Evolutionary conservation across 2,329 filamentous ascomycete genomes (phyloP), one percentile per base, ranked within the genome.

Genomic region (Sordariomycetes sp.): DNA sequence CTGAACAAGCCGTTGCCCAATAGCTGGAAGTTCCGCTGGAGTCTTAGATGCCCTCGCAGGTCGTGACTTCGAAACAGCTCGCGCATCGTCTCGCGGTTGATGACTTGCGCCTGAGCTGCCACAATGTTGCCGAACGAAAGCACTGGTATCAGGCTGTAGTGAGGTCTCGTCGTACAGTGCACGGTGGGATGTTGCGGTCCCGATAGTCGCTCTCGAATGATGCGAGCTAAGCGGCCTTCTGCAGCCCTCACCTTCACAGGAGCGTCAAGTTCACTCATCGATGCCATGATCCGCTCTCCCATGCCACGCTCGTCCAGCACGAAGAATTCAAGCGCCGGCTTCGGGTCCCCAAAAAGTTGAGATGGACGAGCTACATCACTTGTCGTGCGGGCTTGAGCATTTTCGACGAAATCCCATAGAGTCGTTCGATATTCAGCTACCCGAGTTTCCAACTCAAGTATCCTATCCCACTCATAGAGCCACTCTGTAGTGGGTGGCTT

Each of bases 1-100:
- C 82, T 79, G 53, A 95, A 95, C 12, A 85, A 68, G 6, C 87
- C 87, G 46, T 92, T 87, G 3, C 86, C 83, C 6, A 96, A 66
- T 2, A 96, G 69, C 34, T 93, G 84, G 43, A 92, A 95, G 28
- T 81, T 73, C 39, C 75, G 76, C 47, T 94, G 86, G 2, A 94
- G 51, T 5, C 68, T 66, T 0, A 96, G 61, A 49, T 96, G 87
- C 2, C 72, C 63, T 12, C 75, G 72, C 4, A 98, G 58, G 8
- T 75, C 64, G 49, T 94, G 84, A 6, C 76, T 68, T 14, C 71
- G 71, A 51, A 95, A 93, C 15, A 96, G 71, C 8, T 93, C 63
- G 34, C 58, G 63, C 46, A 94, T 72, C 37, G 83, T 84, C 34
- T 84, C 81, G 20, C 75, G 75, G 44, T 88, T 92, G 24, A 94